Percentiles rank a stretch among this genome's conserved stretches.
These are phyloP conservation scores for Pythium phragmiticola DNA, from an alignment of 352 stramenopile species.

Conservation along the genomic window DNA sequence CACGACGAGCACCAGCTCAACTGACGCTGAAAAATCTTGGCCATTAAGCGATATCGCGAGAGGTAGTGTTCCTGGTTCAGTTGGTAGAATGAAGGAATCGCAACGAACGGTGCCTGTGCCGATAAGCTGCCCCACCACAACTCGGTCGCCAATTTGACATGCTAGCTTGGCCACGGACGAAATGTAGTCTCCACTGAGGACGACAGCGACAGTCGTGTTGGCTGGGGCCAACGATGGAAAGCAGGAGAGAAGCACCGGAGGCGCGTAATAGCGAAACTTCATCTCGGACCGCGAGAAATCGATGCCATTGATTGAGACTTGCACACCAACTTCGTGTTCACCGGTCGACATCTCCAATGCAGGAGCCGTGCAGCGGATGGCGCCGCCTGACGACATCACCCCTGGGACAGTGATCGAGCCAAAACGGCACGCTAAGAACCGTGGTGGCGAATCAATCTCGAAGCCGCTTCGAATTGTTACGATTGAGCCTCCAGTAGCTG, in stretches of 20 bases:
- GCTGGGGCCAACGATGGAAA: constrained; percentile 7
- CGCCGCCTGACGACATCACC: not conserved
- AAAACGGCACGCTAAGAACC: constrained; percentile 11
- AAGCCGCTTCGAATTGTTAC: constrained; percentile 16
- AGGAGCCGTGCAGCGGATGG: constrained; percentile 13
- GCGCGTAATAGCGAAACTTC: constrained; percentile 24
- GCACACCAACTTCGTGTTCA: constrained; percentile 13
- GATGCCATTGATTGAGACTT: constrained; percentile 19
- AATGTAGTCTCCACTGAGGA: constrained; percentile 20
- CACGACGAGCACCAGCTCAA: constrained; percentile 4
- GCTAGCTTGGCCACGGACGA: constrained; percentile 7
- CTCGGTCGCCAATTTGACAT: constrained; percentile 15
- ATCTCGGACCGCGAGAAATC: constrained; percentile 22
- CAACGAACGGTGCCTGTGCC: constrained; percentile 11
- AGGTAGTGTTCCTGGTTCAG: not conserved
- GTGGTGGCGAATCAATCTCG: not conserved
- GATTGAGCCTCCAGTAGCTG: constrained; percentile 5
- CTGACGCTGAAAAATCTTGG: constrained; percentile 11
- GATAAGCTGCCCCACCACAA: constrained; percentile 3
- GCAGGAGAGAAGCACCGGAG: constrained; percentile 13
- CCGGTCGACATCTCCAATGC: not conserved
- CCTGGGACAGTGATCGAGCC: constrained; percentile 6
- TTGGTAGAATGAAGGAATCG: constrained; percentile 5
- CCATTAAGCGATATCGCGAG: constrained; percentile 25
- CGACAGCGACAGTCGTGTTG: constrained; percentile 4